Evolutionary conservation across 257 asterid genomes (phyloP).

Genomic region (Phtheirospermum japonicum): DNA sequence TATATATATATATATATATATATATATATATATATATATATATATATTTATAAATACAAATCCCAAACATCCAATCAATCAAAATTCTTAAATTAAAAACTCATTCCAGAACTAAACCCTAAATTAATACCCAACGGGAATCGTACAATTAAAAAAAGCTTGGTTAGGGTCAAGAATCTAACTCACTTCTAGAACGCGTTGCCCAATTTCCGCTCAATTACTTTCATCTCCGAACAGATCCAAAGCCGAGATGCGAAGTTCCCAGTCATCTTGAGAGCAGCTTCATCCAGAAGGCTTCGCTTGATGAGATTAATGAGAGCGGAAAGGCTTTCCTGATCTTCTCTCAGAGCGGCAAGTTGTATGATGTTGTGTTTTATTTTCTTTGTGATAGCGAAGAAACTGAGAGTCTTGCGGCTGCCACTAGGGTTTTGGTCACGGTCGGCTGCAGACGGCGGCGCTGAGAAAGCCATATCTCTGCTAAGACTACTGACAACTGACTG

Average conservation of each 20-base stretch:
- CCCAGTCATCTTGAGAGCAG: conserved; percentile 69
- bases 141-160: too few species aligned
- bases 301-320: conserved; percentile 63
- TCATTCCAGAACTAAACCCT: too few species aligned
- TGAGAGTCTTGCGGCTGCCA: conserved; percentile 29
- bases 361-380: conserved; percentile 56
- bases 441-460: conserved; percentile 38
- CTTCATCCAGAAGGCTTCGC: conserved; percentile 64
- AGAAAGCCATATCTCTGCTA: too few species aligned
- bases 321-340: conserved; percentile 52
- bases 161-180: conserved; percentile 8
- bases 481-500: too few species aligned
- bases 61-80: too few species aligned
- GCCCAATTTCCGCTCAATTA: conserved; percentile 28
- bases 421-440: conserved; percentile 36
- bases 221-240: conserved; percentile 59
- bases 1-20: too few species aligned
- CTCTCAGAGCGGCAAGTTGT: conserved; percentile 53
- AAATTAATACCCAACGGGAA: too few species aligned
- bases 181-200: neutral
- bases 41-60: too few species aligned
- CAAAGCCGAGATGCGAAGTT: conserved; percentile 74
- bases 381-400: conserved; percentile 51
- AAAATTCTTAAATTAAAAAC: too few species aligned
- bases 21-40: too few species aligned